Evolutionary conservation across 495 filamentous ascomycete genomes (phyloP), one percentile per base, ranked within the genome.

Genomic region (Penicillium tannophilum): DNA sequence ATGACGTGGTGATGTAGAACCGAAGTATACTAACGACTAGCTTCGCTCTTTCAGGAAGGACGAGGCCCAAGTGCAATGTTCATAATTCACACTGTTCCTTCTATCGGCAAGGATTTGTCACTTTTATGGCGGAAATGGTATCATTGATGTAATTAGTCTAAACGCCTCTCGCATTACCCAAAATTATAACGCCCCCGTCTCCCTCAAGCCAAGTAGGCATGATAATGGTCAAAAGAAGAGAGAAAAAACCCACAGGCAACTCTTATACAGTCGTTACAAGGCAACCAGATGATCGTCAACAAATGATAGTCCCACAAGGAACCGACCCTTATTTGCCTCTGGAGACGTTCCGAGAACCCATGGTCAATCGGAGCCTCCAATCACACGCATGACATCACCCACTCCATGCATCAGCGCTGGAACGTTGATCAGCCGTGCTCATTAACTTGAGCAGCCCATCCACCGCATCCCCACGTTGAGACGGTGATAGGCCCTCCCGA

Each of bases 391-490:
- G 16, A 51, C 59, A 58, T 56, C 43, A 70, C 36, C 61, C 61
- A 56, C 52, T 60, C 63, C 67, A 67, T 6, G 63, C 50, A 26
- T 67, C 65, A 6, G 58, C 49, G 11, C 43, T 64, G 24, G 63
- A 60, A 19, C 57, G 54, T 42, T 56, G 56, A 43, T 70, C 67
- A n/a, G 62, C 57, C 20, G 73, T 76, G 20, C 61, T 70, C 74
- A 76, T 78, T 6, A 78, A 63, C 55, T 76, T 78, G 28, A 78
- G 62, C 20, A 78, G 36, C 44, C 74, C 76, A 41, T 78, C 74
- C 3, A 77, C 74, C 24, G 76, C 76, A 52, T 78, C 76, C 14
- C 74, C 76, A 19, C 68, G 56, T 43, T 76, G 72, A 20, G 76
- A 72, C 3, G 72, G 72, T 28, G 67, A 64, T 24, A 65, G 39